phyloP scores from a whole-genome alignment of 2,329 filamentous ascomycete species.

The Emergomyces africanus region DNA sequence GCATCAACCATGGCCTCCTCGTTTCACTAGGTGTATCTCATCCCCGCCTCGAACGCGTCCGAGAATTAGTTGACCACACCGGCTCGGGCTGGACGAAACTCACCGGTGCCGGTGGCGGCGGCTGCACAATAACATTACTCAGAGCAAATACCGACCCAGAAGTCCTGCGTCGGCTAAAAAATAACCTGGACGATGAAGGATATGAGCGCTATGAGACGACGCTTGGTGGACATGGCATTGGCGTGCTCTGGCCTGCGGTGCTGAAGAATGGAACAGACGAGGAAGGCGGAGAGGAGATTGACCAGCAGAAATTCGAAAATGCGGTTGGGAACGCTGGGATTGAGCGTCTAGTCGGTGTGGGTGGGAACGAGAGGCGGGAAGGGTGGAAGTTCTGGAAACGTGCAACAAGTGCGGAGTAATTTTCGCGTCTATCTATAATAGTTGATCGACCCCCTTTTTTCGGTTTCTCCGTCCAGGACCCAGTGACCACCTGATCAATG shows the following conservation, averaged over 20 bases:
- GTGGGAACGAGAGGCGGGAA: slow-evolving; percentile 54
- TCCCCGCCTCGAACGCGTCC: slow-evolving; percentile 78
- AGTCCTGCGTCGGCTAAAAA: slow-evolving; percentile 51
- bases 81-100: slow-evolving; percentile 95
- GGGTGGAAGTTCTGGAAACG: slow-evolving; percentile 78
- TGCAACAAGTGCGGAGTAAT: neutral
- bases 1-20: slow-evolving; percentile 84
- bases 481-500: neutral
- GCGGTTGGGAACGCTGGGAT: slow-evolving; percentile 76
- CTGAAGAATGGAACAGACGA: slow-evolving; percentile 73
- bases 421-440: neutral
- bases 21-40: slow-evolving; percentile 91
- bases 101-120: slow-evolving; percentile 88
- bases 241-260: slow-evolving; percentile 86
- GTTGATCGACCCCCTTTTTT: neutral
- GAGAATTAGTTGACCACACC: slow-evolving; percentile 79
- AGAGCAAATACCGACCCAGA: slow-evolving; percentile 49
- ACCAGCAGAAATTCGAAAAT: slow-evolving; percentile 74
- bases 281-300: slow-evolving; percentile 82
- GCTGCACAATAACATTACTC: slow-evolving; percentile 86
- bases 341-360: slow-evolving; percentile 71
- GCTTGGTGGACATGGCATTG: slow-evolving; percentile 83
- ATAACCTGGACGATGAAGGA: slow-evolving; percentile 53
- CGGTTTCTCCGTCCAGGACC: neutral
- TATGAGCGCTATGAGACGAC: slow-evolving; percentile 82